These are phyloP conservation scores for Favolaschia claudopus DNA, from an alignment of 768 basidiomycete species.

Conservation along the genomic window DNA sequence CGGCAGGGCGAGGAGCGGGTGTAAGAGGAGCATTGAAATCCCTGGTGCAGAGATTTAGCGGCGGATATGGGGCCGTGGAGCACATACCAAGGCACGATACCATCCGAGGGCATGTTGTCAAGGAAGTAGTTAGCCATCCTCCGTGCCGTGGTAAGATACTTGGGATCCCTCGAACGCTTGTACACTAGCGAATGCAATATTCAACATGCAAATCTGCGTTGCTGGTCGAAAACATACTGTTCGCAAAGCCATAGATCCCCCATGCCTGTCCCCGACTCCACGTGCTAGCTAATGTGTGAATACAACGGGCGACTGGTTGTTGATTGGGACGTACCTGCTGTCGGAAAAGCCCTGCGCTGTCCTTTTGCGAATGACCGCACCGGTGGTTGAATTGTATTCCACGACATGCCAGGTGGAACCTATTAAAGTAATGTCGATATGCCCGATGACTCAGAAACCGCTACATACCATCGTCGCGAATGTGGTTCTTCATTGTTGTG, in stretches of 20 bases:
- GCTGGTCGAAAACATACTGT: conserved; percentile 52
- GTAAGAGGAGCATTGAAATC: conserved; percentile 74
- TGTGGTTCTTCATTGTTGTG: conserved; percentile 71
- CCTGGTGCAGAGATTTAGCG: conserved; percentile 46
- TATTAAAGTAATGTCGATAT: conserved; percentile 20
- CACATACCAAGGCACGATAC: conserved; percentile 72
- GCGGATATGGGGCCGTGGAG: neutral
- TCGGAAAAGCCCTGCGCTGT: conserved; percentile 73
- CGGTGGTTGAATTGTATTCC: conserved; percentile 72
- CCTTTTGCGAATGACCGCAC: conserved; percentile 59
- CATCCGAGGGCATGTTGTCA: conserved; percentile 61
- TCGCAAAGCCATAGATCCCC: conserved; percentile 75
- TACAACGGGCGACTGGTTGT: no score
- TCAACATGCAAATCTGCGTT: neutral
- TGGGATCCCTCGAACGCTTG: conserved; percentile 53
- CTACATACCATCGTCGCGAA: conserved; percentile 64
- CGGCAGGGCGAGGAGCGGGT: conserved; percentile 64
- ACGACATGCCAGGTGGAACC: conserved; percentile 68
- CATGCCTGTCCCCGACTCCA: conserved; percentile 81
- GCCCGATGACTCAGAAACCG: neutral
- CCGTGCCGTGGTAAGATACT: conserved; percentile 68
- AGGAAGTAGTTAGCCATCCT: conserved; percentile 68
- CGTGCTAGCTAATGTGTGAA: conserved; percentile 55
- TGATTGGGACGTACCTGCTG: conserved; percentile 36
- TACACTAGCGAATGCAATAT: conserved; percentile 55